Evolutionary conservation across 2,329 filamentous ascomycete species (phyloP).

Genomic region (Phaeosphaeria sp.): DNA sequence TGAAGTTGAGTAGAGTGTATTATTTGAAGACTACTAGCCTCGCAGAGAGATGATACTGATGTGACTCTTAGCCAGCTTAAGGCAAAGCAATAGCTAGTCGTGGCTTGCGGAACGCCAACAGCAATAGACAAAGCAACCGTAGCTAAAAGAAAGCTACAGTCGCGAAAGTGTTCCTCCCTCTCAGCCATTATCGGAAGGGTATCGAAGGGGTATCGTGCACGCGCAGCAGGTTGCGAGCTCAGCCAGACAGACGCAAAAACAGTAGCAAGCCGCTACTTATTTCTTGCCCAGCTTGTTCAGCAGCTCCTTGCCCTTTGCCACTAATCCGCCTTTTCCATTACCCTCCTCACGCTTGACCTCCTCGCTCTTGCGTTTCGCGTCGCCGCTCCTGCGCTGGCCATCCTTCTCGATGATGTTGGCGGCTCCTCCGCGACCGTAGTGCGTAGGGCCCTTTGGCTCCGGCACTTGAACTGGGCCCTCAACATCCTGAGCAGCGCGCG

Average conservation of each 20-base stretch:
- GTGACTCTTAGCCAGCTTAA: too few relatives aligned
- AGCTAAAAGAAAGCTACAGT: constrained; percentile 5
- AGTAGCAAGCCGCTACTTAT: constrained; percentile 13
- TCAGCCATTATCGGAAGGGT: background rate
- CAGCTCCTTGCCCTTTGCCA: constrained; percentile 63
- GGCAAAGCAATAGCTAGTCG: too few relatives aligned
- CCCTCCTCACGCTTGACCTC: constrained; percentile 4
- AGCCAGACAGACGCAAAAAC: background rate
- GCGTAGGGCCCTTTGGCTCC: constrained; percentile 65
- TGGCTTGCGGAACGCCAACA: too few relatives aligned
- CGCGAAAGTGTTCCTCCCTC: background rate
- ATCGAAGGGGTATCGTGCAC: constrained; percentile 2
- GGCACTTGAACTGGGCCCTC: constrained; percentile 58
- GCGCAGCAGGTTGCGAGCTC: background rate
- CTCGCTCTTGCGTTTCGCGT: constrained; percentile 1
- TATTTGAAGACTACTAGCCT: too few relatives aligned
- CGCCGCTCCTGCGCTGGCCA: constrained; percentile 37
- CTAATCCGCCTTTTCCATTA: constrained; percentile 44
- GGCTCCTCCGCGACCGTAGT: constrained; percentile 77
- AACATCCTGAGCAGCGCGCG: constrained; percentile 84
- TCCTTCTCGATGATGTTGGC: constrained; percentile 66
- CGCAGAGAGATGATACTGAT: too few relatives aligned
- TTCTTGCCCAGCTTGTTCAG: constrained; percentile 53
- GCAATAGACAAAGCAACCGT: constrained; percentile 26
- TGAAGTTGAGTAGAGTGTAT: too few relatives aligned